Conservation (phyloP, 2,329 filamentous ascomycete genomes). For the Colletotrichum graminicola region DNA sequence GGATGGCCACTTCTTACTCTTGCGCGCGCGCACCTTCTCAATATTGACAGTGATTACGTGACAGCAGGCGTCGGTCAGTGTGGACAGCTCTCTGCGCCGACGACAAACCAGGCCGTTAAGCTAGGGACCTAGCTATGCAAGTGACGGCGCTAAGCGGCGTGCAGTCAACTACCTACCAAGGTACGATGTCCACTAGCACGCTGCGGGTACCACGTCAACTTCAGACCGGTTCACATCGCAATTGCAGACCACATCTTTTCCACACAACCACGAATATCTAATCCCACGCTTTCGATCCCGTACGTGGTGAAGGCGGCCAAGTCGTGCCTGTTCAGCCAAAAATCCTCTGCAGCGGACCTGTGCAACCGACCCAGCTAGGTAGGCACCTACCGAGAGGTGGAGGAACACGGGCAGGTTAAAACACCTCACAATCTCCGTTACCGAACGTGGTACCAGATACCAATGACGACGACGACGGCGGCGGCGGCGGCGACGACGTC, state of each 20-base stretch:
- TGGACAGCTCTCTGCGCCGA: conserved; percentile 26
- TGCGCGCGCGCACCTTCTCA: not conserved
- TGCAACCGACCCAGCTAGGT: not conserved
- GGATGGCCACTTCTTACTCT: not conserved
- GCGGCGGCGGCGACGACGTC: conserved; percentile 1
- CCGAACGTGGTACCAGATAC: conserved; percentile 13
- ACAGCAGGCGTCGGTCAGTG: conserved; percentile 29
- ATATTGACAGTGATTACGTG: conserved; percentile 21
- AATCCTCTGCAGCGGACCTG: not conserved
- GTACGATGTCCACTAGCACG: not conserved
- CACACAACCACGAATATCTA: not conserved
- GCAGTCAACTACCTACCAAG: not conserved
- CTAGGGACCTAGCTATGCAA: conserved; percentile 23
- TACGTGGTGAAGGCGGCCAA: not conserved
- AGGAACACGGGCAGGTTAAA: not conserved
- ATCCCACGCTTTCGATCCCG: not conserved
- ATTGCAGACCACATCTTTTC: conserved; percentile 17
- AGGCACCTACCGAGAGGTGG: too few relatives aligned
- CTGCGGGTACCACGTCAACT: conserved; percentile 37
- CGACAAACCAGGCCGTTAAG: conserved; percentile 34
- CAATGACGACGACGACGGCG: conserved; percentile 13
- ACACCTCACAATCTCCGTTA: conserved; percentile 26
- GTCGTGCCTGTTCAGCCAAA: not conserved
- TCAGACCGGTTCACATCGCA: conserved; percentile 24
- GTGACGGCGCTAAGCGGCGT: conserved; percentile 37